phyloP scores from a whole-genome alignment of 768 basidiomycete genomes.

The Hortiboletus flavorubellus region DNA sequence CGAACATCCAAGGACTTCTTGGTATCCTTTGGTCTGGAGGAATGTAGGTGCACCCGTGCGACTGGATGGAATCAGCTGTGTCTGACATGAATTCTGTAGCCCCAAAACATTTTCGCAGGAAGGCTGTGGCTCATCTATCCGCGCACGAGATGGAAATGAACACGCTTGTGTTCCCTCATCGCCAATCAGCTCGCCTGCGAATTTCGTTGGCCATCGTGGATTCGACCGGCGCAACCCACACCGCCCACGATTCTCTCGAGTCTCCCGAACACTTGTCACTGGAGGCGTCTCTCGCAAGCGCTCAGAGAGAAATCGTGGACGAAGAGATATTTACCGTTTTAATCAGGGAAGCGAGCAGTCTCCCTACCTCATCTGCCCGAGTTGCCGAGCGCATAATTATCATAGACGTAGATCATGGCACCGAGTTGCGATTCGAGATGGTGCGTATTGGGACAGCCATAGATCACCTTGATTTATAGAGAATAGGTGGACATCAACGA shows the following conservation, averaged over 20 bases:
- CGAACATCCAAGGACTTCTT: conserved; percentile 79
- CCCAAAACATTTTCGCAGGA: conserved; percentile 56
- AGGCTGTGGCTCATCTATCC: conserved; percentile 68
- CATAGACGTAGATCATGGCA: conserved; percentile 70
- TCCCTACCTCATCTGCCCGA: conserved; percentile 72
- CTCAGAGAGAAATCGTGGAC: conserved; percentile 73
- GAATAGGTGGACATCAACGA: conserved; percentile 35
- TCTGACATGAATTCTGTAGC: conserved; percentile 42
- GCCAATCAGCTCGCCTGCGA: conserved; percentile 59
- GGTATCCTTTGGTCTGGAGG: conserved; percentile 76
- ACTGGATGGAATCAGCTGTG: background rate
- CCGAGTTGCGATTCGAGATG: conserved; percentile 70
- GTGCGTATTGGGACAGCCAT: conserved; percentile 37
- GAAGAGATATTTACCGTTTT: conserved; percentile 76
- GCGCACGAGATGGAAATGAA: conserved; percentile 42
- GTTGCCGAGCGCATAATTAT: conserved; percentile 77
- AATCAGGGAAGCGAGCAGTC: conserved; percentile 70
- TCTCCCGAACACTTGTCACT: conserved; percentile 36
- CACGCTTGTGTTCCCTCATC: conserved; percentile 58
- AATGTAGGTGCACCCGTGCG: conserved; percentile 51
- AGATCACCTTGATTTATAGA: background rate
- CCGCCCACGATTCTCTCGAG: conserved; percentile 38
- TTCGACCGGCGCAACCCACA: conserved; percentile 30
- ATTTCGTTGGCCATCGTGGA: conserved; percentile 48
- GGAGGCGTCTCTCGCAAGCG: conserved; percentile 50